Base-by-base conservation (phyloP, 805 yeast species). In the Metschnikowia lachancei region DNA sequence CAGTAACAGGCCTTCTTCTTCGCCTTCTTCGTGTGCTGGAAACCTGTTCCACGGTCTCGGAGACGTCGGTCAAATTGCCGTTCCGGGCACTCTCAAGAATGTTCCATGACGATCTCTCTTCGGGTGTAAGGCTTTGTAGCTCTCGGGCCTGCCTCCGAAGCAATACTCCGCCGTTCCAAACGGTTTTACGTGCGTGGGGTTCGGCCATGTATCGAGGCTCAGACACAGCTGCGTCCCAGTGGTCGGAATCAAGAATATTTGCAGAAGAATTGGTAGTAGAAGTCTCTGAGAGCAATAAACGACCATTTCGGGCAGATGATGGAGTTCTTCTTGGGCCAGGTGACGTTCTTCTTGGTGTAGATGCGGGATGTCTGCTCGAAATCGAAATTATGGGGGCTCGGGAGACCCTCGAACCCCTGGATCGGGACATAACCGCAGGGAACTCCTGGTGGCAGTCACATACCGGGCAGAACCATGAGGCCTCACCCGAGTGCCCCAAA, bases 381-480 rank as follows among this genome's bases (percentile, higher is more conserved):
- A 5, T 6, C 13, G 32, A 5, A 6, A 11, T n/a, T n/a, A n/a
- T n/a, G n/a, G n/a, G n/a, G n/a, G n/a, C 32, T 6, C 32, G 32
- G 11, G 14, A 11, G 4, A n/a, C 13, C 10, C 32, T 29, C 11
- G 14, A 4, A 5, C 12, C 11, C n/a, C 40, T 28, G 33, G 39
- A n/a, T 35, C 43, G 12, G 32, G 18, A 8, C 12, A 24, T 17
- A 12, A 13, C 13, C 16, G n/a, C 38, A 14, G 41, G 38, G 10
- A 58, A 36, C 34, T 64, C 72, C 56, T 75, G 80, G 28, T 61
- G 64, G 45, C 60, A 58, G 46, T 74, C 79, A 54, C 82, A 77
- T 49, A 75, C 66, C n/a, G 81, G 81, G 55, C 82, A 77, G 47
- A 60, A 61, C 81, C 81, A 76, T 17, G 36, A 19, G n/a, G 43